phyloP scores from a whole-genome alignment of 306 rosid species.

The Trifolium pratense region DNA sequence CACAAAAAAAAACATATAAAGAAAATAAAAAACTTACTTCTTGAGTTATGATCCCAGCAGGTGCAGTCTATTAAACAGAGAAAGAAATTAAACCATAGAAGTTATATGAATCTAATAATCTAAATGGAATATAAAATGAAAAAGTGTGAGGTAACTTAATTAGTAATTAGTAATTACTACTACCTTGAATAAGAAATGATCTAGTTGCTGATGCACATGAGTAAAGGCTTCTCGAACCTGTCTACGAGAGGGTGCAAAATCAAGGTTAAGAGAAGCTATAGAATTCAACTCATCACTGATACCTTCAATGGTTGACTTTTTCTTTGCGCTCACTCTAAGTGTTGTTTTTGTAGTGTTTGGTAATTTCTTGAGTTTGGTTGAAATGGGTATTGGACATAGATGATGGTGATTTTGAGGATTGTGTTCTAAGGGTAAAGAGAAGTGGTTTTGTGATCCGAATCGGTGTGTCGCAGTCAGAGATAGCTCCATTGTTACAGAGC shows the following conservation, averaged over 20 bases:
- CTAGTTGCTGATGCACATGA: conserved; percentile 58
- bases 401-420: background rate
- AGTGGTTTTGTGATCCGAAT: conserved; percentile 7
- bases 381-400: background rate
- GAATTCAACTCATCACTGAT: conserved; percentile 59
- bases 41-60: conserved; percentile 73
- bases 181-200: conserved; percentile 78
- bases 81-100: conserved; percentile 29
- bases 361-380: background rate
- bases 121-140: background rate
- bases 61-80: conserved; percentile 63
- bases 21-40: conserved; percentile 63
- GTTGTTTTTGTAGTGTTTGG: conserved; percentile 1
- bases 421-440: background rate
- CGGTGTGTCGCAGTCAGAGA: background rate
- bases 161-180: background rate
- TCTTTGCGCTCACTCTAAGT: conserved; percentile 45
- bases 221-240: conserved; percentile 63
- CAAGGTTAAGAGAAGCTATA: conserved; percentile 66
- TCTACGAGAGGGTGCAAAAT: conserved; percentile 66
- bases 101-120: background rate
- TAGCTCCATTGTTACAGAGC: conserved; percentile 9
- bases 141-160: background rate
- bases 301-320: conserved; percentile 56
- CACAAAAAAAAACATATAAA: background rate